Evolutionary conservation across 495 filamentous ascomycete genomes (phyloP), one percentile per base, ranked within the genome.

Genomic region (Aspergillus haitiensis): DNA sequence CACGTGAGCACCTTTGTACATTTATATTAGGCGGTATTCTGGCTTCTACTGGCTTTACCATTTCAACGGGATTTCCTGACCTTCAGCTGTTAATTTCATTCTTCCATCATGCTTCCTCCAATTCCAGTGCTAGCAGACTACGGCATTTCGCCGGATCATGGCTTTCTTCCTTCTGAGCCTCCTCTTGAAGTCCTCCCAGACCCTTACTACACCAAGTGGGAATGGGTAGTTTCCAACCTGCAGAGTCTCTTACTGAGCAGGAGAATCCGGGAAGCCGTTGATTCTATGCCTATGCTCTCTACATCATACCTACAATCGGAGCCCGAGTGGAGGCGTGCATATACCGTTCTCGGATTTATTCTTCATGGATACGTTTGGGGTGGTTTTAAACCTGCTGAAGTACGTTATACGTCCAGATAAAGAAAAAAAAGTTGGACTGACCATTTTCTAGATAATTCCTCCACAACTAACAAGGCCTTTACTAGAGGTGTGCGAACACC

Each of bases 291-390:
- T 3, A 74, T 95, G 44, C 83, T 98, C 56, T 90, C 88, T 48
- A 94, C 91, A 53, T 80, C 84, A 62, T 83, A 88, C 72, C 82
- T 99, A 65, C 82, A 85, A 68, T 82, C 86, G 58, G 90, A 93
- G 69, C 80, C 86, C 60, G 92, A 99, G 81, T 97, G 93, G 93
- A 84, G 91, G 67, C 82, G 93, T 66, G 93, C 93, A 52, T 97
- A 97, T 74, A 85, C 87, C 52, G 78, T 96, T 39, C 82, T 98
- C 55, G 88, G 84, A 16, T 96, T 97, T 70, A 88, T 97, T 64
- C 78, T 92, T 31, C 93, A 98, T 75, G 88, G 86, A 58, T 98
- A 97, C 75, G 90, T 97, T 66, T 99, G 94, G 94, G 89, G 91
- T 66, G 92, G 92, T 70, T 85, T 93, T 61, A 83, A 77, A 63